Percentiles rank a stretch among this genome's conserved stretches.
phyloP scores from a whole-genome alignment of 768 basidiomycete species.

The Podaxis mareebaensis region DNA sequence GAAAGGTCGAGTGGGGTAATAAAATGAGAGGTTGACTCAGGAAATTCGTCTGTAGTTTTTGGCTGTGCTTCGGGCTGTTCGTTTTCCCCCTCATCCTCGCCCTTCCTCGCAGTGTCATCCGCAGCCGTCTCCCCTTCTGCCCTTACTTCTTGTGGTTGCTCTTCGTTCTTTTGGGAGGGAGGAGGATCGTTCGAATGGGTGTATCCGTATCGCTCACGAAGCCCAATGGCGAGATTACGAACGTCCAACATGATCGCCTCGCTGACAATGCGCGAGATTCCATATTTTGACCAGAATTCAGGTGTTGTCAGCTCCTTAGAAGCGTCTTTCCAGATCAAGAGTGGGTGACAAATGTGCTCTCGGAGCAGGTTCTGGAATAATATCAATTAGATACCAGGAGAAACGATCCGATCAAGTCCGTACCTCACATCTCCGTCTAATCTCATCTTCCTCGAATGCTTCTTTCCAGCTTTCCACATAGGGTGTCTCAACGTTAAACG shows the following conservation, averaged over 20 bases:
- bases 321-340: conserved; percentile 67
- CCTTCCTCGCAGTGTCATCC: neutral
- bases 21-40: conserved; percentile 22
- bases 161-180: neutral
- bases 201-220: conserved; percentile 34
- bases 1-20: conserved; percentile 37
- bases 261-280: conserved; percentile 59
- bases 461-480: conserved; percentile 74
- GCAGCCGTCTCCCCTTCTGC: conserved; percentile 3
- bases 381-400: conserved; percentile 7
- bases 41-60: neutral
- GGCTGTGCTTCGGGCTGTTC: neutral
- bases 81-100: neutral
- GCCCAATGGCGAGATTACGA: conserved; percentile 53
- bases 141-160: neutral
- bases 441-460: conserved; percentile 64
- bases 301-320: conserved; percentile 60
- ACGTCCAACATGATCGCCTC: conserved; percentile 72
- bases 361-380: conserved; percentile 61
- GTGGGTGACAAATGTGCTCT: conserved; percentile 72
- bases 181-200: conserved; percentile 9
- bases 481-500: conserved; percentile 51
- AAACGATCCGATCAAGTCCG: conserved; percentile 18
- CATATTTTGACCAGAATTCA: conserved; percentile 68
- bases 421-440: conserved; percentile 76